Evolutionary conservation across 352 stramenopile genomes (phyloP), one percentile per base, ranked within the genome.

Genomic region (Phytophthora fragariae): DNA sequence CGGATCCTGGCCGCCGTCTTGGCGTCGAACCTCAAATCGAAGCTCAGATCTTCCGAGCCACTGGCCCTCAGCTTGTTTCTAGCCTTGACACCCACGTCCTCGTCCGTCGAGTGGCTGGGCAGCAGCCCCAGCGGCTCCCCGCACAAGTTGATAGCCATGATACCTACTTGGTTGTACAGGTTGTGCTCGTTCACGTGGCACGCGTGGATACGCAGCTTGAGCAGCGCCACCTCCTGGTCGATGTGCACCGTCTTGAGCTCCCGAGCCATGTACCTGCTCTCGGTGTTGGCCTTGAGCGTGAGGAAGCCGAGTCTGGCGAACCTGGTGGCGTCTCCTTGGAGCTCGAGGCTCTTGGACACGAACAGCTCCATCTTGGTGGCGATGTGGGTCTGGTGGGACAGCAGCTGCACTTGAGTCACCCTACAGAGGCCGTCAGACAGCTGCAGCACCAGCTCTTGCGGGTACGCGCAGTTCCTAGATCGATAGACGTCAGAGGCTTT

Each of bases 191-290:
- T 98, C 37, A 91, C 74, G 68, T 98, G 92, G 72, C 91, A 98
- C 50, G 88, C 71, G 62, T 98, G 92, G 33, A 98, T 79, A n/a
- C 94, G 70, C 33, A 98, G 78, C 76, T 97, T 97, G 31, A 98
- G 63, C 35, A 96, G 94, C 27, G 73, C 76, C 12, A 90, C 88
- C 39, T 92, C 80, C 55, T 93, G 86, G 70, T 97, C 85, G 37
- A 98, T 94, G 29, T 98, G 92, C 21, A 98, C 90, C 0, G 86
- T 94, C 75, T 98, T 98, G 57, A 98, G 87, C 80, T 98, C 95
- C 17, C 95, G 83, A 2, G 95, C 94, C 80, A 85, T 85, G 75
- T 92, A 95, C 46, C 89, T 80, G 65, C 85, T 97, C 79, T 94
- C 86, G 0, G 85, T 81, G 57, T 97, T 97, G n/a, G 80, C 74